Evolutionary conservation across 2,329 filamentous ascomycete species (phyloP).

Genomic region (Hypomyces rosellus): DNA sequence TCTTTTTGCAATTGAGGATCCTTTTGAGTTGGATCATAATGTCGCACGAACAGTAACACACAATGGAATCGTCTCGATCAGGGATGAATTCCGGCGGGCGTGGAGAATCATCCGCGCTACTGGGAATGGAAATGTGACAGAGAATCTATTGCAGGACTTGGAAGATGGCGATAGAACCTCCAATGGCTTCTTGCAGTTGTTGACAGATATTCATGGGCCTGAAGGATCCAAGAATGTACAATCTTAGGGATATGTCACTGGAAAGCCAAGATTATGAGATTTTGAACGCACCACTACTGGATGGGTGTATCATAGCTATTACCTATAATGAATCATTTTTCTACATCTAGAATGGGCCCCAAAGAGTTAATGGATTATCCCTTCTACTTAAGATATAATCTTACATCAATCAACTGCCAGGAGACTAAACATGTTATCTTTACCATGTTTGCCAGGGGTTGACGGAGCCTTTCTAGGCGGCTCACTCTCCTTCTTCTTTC

Average conservation of each 20-base stretch:
- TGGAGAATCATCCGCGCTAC: conserved; percentile 61
- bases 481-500: not conserved
- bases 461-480: not conserved
- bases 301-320: too few species aligned
- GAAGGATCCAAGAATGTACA: not conserved
- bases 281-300: too few species aligned
- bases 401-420: conserved; percentile 9
- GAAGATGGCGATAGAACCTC: conserved; percentile 29
- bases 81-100: conserved; percentile 77
- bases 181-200: conserved; percentile 20
- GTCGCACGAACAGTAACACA: conserved; percentile 82
- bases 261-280: too few species aligned
- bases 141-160: conserved; percentile 50
- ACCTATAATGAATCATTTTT: too few species aligned
- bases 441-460: not conserved
- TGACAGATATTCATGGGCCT: conserved; percentile 31
- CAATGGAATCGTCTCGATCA: conserved; percentile 71
- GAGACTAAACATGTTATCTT: conserved; percentile 15
- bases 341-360: too few species aligned
- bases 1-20: conserved; percentile 85
- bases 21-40: conserved; percentile 83
- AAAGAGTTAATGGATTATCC: too few species aligned
- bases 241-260: not conserved
- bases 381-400: too few species aligned
- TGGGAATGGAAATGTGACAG: conserved; percentile 34